Base-by-base conservation (phyloP, 768 basidiomycete species). In the Lentinula boryana region DNA sequence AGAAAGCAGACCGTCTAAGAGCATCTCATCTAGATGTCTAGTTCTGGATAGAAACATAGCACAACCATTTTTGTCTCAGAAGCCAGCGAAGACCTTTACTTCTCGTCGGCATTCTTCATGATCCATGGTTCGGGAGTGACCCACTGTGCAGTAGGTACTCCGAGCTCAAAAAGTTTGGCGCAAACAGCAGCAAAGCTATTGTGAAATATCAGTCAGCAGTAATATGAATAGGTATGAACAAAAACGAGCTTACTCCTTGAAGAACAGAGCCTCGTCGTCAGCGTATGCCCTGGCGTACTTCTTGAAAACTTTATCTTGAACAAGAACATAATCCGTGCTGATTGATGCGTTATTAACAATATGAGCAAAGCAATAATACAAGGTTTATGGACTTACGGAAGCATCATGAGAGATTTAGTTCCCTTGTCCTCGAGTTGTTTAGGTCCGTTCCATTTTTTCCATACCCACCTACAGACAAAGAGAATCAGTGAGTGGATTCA, bases 371-470 rank as follows among this genome's bases (percentile, higher is more conserved):
- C 46, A 52, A 38, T n/a, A 38, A 36, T 13, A 52, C 16, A 36
- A 49, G 12, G n/a, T 9, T 15, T 16, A 12, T 7, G 3, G 46
- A 84, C 89, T 60, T 72, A 93, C 88, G 94, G 94, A 49, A 98
- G 77, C 95, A 98, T 98, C 95, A 98, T 98, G 56, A 98, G 78
- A 27, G 85, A 74, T 67, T 83, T 83, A 44, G 94, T 95, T 75
- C 84, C 86, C 84, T 93, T 95, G 77, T 98, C 96, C 74, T 91
- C 87, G 60, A 89, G 87, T 76, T 97, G 95, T 78, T 93, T 94
- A 21, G 95, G 93, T 56, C 93, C 95, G 63, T 77, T 76, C 94
- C 96, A 98, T 75, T 95, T 96, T 76, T 83, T 89, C 95, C 95
- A 96, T n/a, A 86, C 80, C 91, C 91, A 93, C 61, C 83, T 84